These are phyloP conservation scores for Acrocalymma vagum DNA, from an alignment of 2,329 filamentous ascomycete species.

Conservation along the genomic window DNA sequence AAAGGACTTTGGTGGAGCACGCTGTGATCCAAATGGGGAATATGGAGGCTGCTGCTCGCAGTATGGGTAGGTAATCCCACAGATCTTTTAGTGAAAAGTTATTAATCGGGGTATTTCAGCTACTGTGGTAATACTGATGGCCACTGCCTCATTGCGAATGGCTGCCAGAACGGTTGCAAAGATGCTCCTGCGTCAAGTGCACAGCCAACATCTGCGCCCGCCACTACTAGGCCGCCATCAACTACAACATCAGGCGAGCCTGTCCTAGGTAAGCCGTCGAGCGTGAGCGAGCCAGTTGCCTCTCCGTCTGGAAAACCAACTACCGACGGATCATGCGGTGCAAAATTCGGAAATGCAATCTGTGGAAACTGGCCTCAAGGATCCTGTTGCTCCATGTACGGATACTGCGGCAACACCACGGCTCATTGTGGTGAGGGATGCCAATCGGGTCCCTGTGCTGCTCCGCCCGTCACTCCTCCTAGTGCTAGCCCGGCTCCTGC, in stretches of 20 bases:
- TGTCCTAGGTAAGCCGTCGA: constrained; percentile 44
- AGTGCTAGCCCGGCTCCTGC: constrained; percentile 56
- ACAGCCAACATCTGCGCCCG: constrained; percentile 9
- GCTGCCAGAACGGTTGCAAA: constrained; percentile 52
- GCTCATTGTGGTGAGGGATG: constrained; percentile 66
- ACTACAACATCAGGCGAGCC: constrained; percentile 45
- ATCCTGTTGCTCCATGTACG: constrained; percentile 66
- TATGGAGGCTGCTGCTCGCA: constrained; percentile 52
- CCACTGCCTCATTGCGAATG: constrained; percentile 46
- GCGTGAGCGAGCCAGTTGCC: constrained; percentile 19
- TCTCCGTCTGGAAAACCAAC: constrained; percentile 45
- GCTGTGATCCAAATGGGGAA: constrained; percentile 49
- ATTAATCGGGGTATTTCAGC: constrained; percentile 22
- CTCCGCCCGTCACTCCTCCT: constrained; percentile 48
- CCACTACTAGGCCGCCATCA: constrained; percentile 37
- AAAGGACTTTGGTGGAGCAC: constrained; percentile 48
- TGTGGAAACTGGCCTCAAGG: constrained; percentile 63
- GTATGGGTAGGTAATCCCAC: constrained; percentile 24
- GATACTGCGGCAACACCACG: constrained; percentile 60
- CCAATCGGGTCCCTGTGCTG: constrained; percentile 60
- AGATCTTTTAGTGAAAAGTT: neutral
- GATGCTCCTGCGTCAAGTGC: constrained; percentile 20
- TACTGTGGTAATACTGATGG: constrained; percentile 48
- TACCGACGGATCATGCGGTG: constrained; percentile 64
- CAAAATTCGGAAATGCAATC: constrained; percentile 56